Conservation (phyloP, 257 asterid genomes). For the Lithospermum erythrorhizon region DNA sequence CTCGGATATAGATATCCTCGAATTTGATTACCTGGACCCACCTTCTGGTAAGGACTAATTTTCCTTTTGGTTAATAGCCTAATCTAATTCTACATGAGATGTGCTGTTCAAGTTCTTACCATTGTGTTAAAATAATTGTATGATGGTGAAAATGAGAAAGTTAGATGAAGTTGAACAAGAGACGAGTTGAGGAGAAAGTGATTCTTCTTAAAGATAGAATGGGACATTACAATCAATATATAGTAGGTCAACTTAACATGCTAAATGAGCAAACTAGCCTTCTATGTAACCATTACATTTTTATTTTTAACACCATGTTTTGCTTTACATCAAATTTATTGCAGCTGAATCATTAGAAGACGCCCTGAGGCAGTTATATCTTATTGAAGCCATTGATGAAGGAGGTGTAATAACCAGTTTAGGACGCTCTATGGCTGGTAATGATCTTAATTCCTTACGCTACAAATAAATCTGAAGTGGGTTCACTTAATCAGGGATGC, state of each 20-base stretch:
- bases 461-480: not conserved
- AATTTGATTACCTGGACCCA: conserved; percentile 85
- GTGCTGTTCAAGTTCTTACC: not conserved
- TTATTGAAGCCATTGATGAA: conserved; percentile 82
- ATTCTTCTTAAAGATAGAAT: too few relatives aligned
- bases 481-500: too few relatives aligned
- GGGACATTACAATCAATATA: too few relatives aligned
- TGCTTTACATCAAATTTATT: conserved; percentile 7
- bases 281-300: too few relatives aligned
- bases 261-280: too few relatives aligned
- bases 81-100: not conserved
- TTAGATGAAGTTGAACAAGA: too few relatives aligned
- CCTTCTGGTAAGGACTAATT: conserved; percentile 59
- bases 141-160: too few relatives aligned
- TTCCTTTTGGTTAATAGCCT: conserved; percentile 6
- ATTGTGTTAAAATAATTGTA: too few relatives aligned
- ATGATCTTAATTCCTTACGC: conserved; percentile 3
- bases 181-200: too few relatives aligned
- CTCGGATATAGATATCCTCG: conserved; percentile 82
- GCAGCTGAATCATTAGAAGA: conserved; percentile 86
- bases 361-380: conserved; percentile 82
- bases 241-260: too few relatives aligned
- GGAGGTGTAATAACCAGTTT: conserved; percentile 66
- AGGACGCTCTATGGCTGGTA: conserved; percentile 93
- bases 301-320: too few relatives aligned